These are phyloP conservation scores for Drechslerella stenobrocha DNA, from an alignment of 2,329 filamentous ascomycete species.

Conservation along the genomic window DNA sequence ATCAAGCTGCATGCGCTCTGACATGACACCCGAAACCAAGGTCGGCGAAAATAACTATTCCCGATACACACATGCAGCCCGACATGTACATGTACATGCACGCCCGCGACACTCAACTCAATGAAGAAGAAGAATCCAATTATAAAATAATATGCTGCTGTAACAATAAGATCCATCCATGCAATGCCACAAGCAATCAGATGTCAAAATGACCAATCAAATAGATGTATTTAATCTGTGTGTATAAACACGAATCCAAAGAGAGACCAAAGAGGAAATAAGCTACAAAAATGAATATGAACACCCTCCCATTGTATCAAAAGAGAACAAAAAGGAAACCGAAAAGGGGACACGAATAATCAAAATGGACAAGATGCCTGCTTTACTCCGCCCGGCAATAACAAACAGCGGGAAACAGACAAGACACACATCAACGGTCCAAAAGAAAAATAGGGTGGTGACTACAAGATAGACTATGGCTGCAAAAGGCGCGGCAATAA, in stretches of 20 bases:
- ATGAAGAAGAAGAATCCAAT: too few relatives aligned
- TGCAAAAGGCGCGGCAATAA: constrained; percentile 36
- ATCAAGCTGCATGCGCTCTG: too few relatives aligned
- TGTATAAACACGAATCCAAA: constrained; percentile 40
- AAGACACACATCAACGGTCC: constrained; percentile 1
- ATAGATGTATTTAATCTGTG: constrained; percentile 19
- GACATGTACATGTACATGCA: too few relatives aligned
- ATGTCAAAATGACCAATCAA: background rate
- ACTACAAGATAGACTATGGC: constrained; percentile 45
- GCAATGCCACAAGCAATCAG: background rate
- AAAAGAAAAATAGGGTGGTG: constrained; percentile 17
- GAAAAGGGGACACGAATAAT: constrained; percentile 10
- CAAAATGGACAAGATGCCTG: constrained; percentile 20
- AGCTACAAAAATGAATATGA: constrained; percentile 24
- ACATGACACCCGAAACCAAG: too few relatives aligned
- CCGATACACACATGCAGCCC: too few relatives aligned
- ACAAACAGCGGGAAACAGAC: constrained; percentile 7
- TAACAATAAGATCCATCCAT: background rate
- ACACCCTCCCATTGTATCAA: constrained; percentile 43
- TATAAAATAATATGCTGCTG: background rate
- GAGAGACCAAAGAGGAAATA: constrained; percentile 6
- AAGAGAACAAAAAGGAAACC: background rate
- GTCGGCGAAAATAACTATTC: too few relatives aligned
- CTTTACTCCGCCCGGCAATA: constrained; percentile 36
- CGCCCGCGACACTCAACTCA: too few relatives aligned